Evolutionary conservation across 192 early-diverging fungal genomes (phyloP).

Genomic region (Coemansia sp.): DNA sequence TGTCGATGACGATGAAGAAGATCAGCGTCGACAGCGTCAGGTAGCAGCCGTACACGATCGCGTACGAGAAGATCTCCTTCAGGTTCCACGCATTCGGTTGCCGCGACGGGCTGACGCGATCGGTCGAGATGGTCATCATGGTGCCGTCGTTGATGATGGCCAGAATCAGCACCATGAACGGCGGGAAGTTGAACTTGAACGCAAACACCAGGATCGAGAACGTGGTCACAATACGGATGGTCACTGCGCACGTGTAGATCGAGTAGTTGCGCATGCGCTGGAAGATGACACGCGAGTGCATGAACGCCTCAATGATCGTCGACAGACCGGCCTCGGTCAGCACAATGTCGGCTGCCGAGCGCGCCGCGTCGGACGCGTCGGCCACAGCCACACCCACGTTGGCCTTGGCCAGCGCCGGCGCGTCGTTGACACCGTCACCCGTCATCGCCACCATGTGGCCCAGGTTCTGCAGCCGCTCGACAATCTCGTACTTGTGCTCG

Average conservation of each 20-base stretch:
- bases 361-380: slow-evolving; percentile 72
- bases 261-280: slow-evolving; percentile 93
- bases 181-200: slow-evolving; percentile 79
- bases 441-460: slow-evolving; percentile 74
- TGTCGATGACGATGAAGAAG: slow-evolving; percentile 62
- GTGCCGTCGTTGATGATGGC: slow-evolving; percentile 91
- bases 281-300: slow-evolving; percentile 89
- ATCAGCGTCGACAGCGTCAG: slow-evolving; percentile 75
- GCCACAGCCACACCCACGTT: slow-evolving; percentile 73
- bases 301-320: slow-evolving; percentile 89
- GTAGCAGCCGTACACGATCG: slow-evolving; percentile 81
- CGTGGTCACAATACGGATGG: slow-evolving; percentile 72
- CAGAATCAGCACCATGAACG: slow-evolving; percentile 81
- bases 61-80: slow-evolving; percentile 79
- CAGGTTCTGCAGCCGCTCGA: slow-evolving; percentile 60
- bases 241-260: slow-evolving; percentile 87
- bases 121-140: slow-evolving; percentile 87
- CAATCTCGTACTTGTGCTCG: slow-evolving; percentile 70
- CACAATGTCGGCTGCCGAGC: slow-evolving; percentile 74
- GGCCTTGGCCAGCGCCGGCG: slow-evolving; percentile 66
- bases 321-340: slow-evolving; percentile 74
- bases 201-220: slow-evolving; percentile 71
- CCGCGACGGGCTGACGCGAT: slow-evolving; percentile 75
- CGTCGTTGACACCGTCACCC: slow-evolving; percentile 72
- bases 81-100: slow-evolving; percentile 87